Evolutionary conservation across 768 basidiomycete species (phyloP).

Genomic region (Suillus subalutaceus): DNA sequence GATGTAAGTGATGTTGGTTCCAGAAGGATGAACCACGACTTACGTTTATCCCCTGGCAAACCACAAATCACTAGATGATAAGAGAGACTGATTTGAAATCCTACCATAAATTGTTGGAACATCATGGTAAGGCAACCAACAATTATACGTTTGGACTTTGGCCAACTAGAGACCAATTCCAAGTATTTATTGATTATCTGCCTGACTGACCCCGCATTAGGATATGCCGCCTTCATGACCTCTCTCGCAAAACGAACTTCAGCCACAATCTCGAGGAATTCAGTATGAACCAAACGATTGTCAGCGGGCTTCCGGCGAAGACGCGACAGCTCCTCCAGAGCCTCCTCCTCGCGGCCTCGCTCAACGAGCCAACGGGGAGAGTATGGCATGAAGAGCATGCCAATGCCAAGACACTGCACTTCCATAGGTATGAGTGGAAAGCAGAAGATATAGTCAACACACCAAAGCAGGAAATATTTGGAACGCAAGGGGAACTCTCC

Average conservation of each 20-base stretch:
- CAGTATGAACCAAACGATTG: slow-evolving; percentile 37
- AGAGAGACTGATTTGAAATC: slow-evolving; percentile 7
- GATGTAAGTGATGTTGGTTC: slow-evolving; percentile 6
- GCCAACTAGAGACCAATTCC: slow-evolving; percentile 32
- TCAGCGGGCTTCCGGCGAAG: slow-evolving; percentile 38
- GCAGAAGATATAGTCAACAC: slow-evolving; percentile 18
- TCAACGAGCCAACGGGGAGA: slow-evolving; percentile 50
- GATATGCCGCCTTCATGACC: slow-evolving; percentile 20
- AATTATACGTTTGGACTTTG: slow-evolving; percentile 35
- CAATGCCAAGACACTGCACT: slow-evolving; percentile 31
- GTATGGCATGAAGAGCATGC: slow-evolving; percentile 41
- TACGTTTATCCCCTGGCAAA: slow-evolving; percentile 32
- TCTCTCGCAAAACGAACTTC: slow-evolving; percentile 34
- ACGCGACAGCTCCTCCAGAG: slow-evolving; percentile 35
- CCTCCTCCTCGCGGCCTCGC: slow-evolving; percentile 40
- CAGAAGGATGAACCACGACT: slow-evolving; percentile 10
- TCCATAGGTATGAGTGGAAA: slow-evolving; percentile 2
- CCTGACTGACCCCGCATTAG: slow-evolving; percentile 25
- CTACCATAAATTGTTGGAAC: slow-evolving; percentile 37
- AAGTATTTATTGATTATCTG: slow-evolving; percentile 28
- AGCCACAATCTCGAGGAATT: slow-evolving; percentile 44
- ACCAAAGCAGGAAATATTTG: slow-evolving; percentile 43
- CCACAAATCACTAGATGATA: slow-evolving; percentile 4
- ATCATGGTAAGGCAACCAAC: slow-evolving; percentile 38
- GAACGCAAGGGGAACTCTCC: slow-evolving; percentile 39